phyloP scores from a whole-genome alignment of 768 basidiomycete species.

The Nidularia sp. region DNA sequence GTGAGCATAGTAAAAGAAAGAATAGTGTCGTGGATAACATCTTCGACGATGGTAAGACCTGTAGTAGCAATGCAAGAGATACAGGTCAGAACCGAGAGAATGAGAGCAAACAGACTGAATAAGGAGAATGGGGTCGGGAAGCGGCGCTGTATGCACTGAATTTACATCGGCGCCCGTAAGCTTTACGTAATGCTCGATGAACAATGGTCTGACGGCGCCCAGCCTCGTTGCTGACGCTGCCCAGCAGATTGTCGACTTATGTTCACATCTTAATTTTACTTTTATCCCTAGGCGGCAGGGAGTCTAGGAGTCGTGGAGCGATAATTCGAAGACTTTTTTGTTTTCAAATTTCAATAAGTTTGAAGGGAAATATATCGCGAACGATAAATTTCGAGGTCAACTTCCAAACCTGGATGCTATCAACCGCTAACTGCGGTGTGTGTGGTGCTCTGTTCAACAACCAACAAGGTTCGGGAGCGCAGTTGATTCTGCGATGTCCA shows the following conservation, averaged over 20 bases:
- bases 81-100: neutral
- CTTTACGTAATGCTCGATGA: too few species aligned
- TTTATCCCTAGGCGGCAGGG: too few species aligned
- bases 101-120: neutral
- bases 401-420: neutral
- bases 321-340: too few species aligned
- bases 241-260: too few species aligned
- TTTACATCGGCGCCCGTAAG: neutral
- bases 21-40: conserved; percentile 16
- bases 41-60: neutral
- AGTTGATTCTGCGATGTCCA: too few species aligned
- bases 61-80: conserved; percentile 52
- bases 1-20: conserved; percentile 25
- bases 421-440: neutral
- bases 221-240: too few species aligned
- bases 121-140: neutral
- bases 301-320: too few species aligned
- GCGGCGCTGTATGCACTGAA: neutral
- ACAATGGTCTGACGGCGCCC: too few species aligned
- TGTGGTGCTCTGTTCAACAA: neutral
- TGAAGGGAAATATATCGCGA: too few species aligned
- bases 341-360: too few species aligned
- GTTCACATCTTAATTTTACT: too few species aligned
- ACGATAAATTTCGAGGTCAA: neutral
- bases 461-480: neutral